These are phyloP conservation scores for Flaveria bidentis DNA, from an alignment of 129 eudicot species.

Conservation along the genomic window DNA sequence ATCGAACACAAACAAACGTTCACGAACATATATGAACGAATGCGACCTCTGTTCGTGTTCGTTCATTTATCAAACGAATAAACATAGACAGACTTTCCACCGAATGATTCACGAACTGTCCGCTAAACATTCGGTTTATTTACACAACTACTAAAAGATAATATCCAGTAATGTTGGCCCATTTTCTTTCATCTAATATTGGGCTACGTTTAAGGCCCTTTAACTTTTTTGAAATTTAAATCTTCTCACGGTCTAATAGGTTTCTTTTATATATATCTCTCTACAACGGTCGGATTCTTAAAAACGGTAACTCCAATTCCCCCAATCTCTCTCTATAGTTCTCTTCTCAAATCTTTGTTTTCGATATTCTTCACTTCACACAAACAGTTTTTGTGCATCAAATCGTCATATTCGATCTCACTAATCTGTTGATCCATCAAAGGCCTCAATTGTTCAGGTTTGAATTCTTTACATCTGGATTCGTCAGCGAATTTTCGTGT, in stretches of 20 bases:
- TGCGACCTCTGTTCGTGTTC: too few relatives aligned
- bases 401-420: constrained; percentile 13
- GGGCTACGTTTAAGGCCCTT: constrained; percentile 12
- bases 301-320: constrained; percentile 28
- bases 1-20: too few relatives aligned
- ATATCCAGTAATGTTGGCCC: neutral
- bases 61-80: too few relatives aligned
- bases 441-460: constrained; percentile 28
- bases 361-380: neutral
- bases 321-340: neutral
- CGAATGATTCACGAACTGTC: too few relatives aligned
- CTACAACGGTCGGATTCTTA: constrained; percentile 33
- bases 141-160: too few relatives aligned
- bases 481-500: neutral
- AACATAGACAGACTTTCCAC: too few relatives aligned
- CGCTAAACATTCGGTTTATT: too few relatives aligned
- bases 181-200: neutral
- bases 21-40: too few relatives aligned
- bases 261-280: neutral
- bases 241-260: neutral
- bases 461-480: constrained; percentile 24
- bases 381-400: constrained; percentile 4
- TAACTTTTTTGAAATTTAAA: constrained; percentile 20
- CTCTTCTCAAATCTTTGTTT: constrained; percentile 2
- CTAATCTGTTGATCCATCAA: constrained; percentile 7